Evolutionary conservation across 306 rosid genomes (phyloP).

Genomic region (Glycine latifolia): DNA sequence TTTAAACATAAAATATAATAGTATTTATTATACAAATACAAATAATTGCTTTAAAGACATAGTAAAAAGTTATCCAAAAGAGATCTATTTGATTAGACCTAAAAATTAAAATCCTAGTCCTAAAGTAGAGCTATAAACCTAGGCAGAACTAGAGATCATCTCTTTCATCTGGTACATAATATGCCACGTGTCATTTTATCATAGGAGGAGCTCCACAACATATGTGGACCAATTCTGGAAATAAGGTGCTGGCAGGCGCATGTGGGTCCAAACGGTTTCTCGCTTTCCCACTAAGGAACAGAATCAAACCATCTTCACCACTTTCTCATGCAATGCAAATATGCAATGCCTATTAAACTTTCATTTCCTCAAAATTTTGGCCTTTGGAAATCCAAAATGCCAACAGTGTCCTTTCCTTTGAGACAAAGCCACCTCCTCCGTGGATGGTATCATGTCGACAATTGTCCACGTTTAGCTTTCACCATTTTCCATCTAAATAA

Average conservation of each 20-base stretch:
- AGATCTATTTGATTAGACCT: no score
- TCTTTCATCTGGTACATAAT: no score
- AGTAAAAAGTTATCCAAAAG: no score
- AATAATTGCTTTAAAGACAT: no score
- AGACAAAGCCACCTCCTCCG: slow-evolving; percentile 8
- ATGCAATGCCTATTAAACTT: neutral
- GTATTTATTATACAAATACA: no score
- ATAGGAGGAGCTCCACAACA: neutral
- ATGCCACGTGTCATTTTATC: neutral
- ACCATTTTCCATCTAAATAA: slow-evolving; percentile 4
- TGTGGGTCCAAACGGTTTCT: slow-evolving; percentile 48
- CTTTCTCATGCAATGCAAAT: no score
- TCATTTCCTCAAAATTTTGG: neutral
- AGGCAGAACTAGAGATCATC: no score
- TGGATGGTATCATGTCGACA: neutral
- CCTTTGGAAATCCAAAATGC: slow-evolving; percentile 9
- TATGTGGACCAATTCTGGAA: slow-evolving; percentile 24
- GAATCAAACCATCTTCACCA: no score
- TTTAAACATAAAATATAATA: no score
- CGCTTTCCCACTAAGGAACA: slow-evolving; percentile 46
- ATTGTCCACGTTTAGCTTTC: neutral
- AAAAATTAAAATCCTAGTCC: no score
- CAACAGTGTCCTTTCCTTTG: slow-evolving; percentile 42
- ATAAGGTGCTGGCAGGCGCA: neutral
- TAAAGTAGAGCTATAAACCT: no score